Percentiles rank a stretch among this genome's conserved stretches.
Evolutionary conservation across 2,329 filamentous ascomycete genomes (phyloP).

Genomic region (Fusarium luffae): DNA sequence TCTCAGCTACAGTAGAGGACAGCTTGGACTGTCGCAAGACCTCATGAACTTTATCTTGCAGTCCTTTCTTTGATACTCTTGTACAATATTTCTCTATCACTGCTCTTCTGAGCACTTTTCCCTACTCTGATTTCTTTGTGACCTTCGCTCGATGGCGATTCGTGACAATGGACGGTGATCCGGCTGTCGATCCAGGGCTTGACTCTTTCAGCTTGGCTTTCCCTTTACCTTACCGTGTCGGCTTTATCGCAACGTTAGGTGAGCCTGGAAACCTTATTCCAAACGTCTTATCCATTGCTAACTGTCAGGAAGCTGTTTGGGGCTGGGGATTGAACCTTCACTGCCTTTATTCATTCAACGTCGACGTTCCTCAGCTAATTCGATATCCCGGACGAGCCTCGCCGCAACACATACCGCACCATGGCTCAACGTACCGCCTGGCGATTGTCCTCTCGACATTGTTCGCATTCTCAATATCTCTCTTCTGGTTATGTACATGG

Average conservation of each 20-base stretch:
- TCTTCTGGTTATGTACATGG: conserved; percentile 87
- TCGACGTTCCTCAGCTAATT: conserved; percentile 88
- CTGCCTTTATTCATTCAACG: conserved; percentile 80
- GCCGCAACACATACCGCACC: conserved; percentile 76
- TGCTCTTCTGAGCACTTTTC: conserved; percentile 9
- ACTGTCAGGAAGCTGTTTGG: conserved; percentile 78
- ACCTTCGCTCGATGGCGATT: conserved; percentile 41
- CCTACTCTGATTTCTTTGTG: neutral
- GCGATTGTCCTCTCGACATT: conserved; percentile 80
- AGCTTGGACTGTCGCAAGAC: conserved; percentile 43
- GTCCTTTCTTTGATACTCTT: conserved; percentile 28
- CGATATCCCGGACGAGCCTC: conserved; percentile 83
- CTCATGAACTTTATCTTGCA: conserved; percentile 31
- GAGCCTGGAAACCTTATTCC: conserved; percentile 45
- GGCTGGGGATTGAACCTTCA: conserved; percentile 95
- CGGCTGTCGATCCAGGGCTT: conserved; percentile 74
- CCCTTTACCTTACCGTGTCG: conserved; percentile 89
- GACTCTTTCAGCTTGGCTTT: conserved; percentile 89
- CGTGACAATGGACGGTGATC: conserved; percentile 75
- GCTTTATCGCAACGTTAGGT: conserved; percentile 88
- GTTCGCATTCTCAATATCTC: conserved; percentile 75
- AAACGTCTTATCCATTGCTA: conserved; percentile 6
- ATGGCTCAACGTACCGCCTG: conserved; percentile 86
- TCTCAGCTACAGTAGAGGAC: conserved; percentile 38
- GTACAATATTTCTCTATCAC: neutral